These are phyloP conservation scores for Elsinoe ampelina DNA, from an alignment of 2,329 filamentous ascomycete genomes.

Conservation along the genomic window DNA sequence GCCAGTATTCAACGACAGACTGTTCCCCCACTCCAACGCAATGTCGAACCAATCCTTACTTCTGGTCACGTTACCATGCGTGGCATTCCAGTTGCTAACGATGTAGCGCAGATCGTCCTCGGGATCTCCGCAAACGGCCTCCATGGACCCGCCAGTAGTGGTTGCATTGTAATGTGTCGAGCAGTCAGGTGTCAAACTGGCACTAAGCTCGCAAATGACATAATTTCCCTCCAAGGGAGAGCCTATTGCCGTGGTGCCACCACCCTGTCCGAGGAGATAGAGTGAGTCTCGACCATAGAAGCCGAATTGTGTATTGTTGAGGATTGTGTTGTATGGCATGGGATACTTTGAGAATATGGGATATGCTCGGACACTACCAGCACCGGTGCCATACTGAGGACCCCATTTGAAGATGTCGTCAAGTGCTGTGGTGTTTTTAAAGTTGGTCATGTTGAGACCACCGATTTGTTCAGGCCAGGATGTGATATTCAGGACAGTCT, in stretches of 20 bases:
- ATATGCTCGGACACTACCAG: conserved; percentile 13
- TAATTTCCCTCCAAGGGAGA: conserved; percentile 34
- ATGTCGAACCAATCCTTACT: conserved; percentile 36
- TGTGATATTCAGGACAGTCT: conserved; percentile 19
- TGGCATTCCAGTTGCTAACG: conserved; percentile 43
- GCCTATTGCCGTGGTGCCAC: conserved; percentile 16
- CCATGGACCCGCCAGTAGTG: conserved; percentile 48
- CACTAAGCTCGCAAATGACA: conserved; percentile 58
- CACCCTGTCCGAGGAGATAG: conserved; percentile 54
- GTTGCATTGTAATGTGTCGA: conserved; percentile 47
- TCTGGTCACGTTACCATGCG: conserved; percentile 37
- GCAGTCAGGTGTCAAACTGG: conserved; percentile 55
- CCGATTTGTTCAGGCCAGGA: conserved; percentile 17
- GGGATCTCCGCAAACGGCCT: conserved; percentile 51
- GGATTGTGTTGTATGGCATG: conserved; percentile 55
- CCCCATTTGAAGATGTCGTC: conserved; percentile 66
- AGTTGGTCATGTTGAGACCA: conserved; percentile 16
- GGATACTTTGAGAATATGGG: conserved; percentile 44
- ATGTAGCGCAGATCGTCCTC: conserved; percentile 48
- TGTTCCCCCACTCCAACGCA: conserved; percentile 34
- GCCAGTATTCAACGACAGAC: conserved; percentile 36
- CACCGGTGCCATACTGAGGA: conserved; percentile 31
- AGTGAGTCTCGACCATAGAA: conserved; percentile 43
- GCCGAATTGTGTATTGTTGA: conserved; percentile 39
- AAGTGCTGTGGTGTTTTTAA: conserved; percentile 31